A percentile compares a stretch with the other conserved stretches of the same genome.
Evolutionary conservation across 306 rosid genomes (phyloP).

Genomic region (Biancaea sappan): DNA sequence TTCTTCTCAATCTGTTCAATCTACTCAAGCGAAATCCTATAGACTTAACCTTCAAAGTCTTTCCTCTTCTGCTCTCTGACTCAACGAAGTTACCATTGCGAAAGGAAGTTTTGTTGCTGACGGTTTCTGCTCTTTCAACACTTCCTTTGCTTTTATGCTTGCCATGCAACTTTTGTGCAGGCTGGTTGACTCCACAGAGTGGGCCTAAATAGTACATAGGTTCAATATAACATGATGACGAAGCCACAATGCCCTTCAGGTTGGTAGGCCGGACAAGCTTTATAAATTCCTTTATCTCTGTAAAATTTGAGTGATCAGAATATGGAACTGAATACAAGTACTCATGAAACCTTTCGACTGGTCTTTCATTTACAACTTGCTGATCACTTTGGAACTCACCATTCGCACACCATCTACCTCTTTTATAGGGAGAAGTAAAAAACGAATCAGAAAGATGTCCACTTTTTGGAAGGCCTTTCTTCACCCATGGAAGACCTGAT

Average conservation of each 20-base stretch:
- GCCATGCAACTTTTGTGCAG: conserved; percentile 20
- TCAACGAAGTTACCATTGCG: conserved; percentile 11
- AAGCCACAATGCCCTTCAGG: conserved; percentile 67
- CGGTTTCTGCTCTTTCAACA: conserved; percentile 29
- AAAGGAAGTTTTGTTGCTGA: conserved; percentile 12
- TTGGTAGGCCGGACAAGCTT: conserved; percentile 62
- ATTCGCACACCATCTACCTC: conserved; percentile 33
- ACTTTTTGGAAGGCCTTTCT: conserved; percentile 34
- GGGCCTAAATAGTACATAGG: conserved; percentile 67
- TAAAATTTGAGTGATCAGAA: conserved; percentile 72
- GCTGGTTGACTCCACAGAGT: conserved; percentile 51
- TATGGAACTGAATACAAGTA: conserved; percentile 63
- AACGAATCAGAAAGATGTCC: conserved; percentile 48
- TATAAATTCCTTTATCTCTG: conserved; percentile 58
- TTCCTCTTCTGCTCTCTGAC: conserved; percentile 32
- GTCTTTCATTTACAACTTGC: conserved; percentile 31
- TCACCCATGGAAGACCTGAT: conserved; percentile 78
- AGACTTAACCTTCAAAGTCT: conserved; percentile 35
- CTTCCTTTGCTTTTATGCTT: conserved; percentile 36
- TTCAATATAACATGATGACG: conserved; percentile 63
- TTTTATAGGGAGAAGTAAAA: conserved; percentile 46
- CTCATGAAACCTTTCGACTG: conserved; percentile 43
- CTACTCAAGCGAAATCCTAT: conserved; percentile 42
- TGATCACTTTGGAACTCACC: conserved; percentile 34
- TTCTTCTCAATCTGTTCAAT: conserved; percentile 48